Conservation (phyloP, 768 basidiomycete species). For the Xanthoconium purpureum region DNA sequence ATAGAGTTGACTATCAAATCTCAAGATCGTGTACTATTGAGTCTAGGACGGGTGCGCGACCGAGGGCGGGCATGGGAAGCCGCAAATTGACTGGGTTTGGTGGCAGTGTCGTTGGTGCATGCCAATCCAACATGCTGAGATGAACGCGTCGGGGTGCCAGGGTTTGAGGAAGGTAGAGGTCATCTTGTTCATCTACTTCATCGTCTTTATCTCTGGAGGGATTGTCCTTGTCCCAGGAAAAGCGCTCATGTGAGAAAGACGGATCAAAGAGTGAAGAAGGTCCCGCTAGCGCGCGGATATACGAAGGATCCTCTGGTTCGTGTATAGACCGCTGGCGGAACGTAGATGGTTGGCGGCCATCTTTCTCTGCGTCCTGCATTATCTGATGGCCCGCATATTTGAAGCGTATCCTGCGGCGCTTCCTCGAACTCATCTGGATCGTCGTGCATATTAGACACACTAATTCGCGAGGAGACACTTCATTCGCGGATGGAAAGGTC, state of each 20-base stretch:
- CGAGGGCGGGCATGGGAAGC: too few species aligned
- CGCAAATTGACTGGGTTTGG: constrained; percentile 52
- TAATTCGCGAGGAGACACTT: constrained; percentile 24
- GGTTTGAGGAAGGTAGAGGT: constrained; percentile 15
- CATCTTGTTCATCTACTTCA: constrained; percentile 3
- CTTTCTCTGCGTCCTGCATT: constrained; percentile 33
- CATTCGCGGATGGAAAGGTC: constrained; percentile 32
- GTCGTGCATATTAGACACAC: constrained; percentile 11
- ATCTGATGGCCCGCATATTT: constrained; percentile 13
- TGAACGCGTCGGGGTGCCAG: constrained; percentile 38
- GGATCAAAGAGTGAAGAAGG: constrained; percentile 2
- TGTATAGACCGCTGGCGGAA: constrained; percentile 50
- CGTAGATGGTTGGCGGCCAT: constrained; percentile 24
- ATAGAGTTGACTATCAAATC: background rate
- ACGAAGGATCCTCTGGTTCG: constrained; percentile 42
- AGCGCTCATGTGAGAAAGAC: background rate
- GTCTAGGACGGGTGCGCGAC: background rate
- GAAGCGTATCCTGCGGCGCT: constrained; percentile 17
- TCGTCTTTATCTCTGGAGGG: background rate
- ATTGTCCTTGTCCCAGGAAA: background rate
- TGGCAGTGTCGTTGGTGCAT: constrained; percentile 45
- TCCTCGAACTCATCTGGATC: constrained; percentile 11
- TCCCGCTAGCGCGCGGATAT: constrained; percentile 13
- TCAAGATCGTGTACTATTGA: too few species aligned
- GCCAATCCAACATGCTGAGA: constrained; percentile 51